Evolutionary conservation across 2,329 filamentous ascomycete species (phyloP), one percentile per base, ranked within the genome.

Genomic region (Gnomoniopsis sp.): DNA sequence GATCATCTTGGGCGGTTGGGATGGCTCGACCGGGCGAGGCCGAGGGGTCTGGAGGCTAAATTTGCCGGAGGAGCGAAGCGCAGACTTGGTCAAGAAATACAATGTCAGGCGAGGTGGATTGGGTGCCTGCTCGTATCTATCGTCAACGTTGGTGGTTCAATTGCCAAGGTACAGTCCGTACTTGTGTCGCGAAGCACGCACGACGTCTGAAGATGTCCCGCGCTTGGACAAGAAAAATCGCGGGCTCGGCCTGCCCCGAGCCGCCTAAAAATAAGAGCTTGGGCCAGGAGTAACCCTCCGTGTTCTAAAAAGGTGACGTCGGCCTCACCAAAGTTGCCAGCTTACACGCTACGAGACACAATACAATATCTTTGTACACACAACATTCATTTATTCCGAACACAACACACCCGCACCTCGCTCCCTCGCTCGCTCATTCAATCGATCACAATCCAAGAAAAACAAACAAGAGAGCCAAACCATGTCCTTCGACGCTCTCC

Each of bases 401-500:
- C 15, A 6, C 3, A 19, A 19, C 11, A 41, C n/a, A 15, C 38
- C 38, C n/a, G n/a, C 12, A 41, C 38, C 38, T 41, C n/a, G 12
- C 26, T 30, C 26, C 4, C 26, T 8, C 26, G 4, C 4, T 8
- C 26, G 4, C 26, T 30, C 26, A 30, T n/a, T n/a, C n/a, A n/a
- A n/a, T n/a, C n/a, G n/a, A n/a, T n/a, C n/a, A n/a, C n/a, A n/a
- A n/a, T n/a, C n/a, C n/a, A n/a, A n/a, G n/a, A n/a, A 21, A 19
- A 15, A 21, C 7, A 22, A 11, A 43, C 19, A 53, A 7, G 10
- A 38, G 55, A 22, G 53, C 43, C 54, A 14, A 2, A 67, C 62
- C 22, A 83, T 83, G 77, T 79, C 87, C 69, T 73, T 87, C 75
- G 75, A 86, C 75, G 71, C 81, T 65, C 66, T 91, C 70, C 78